Evolutionary conservation across 2,329 filamentous ascomycete species (phyloP).

Genomic region (Coniochaeta pulveracea): DNA sequence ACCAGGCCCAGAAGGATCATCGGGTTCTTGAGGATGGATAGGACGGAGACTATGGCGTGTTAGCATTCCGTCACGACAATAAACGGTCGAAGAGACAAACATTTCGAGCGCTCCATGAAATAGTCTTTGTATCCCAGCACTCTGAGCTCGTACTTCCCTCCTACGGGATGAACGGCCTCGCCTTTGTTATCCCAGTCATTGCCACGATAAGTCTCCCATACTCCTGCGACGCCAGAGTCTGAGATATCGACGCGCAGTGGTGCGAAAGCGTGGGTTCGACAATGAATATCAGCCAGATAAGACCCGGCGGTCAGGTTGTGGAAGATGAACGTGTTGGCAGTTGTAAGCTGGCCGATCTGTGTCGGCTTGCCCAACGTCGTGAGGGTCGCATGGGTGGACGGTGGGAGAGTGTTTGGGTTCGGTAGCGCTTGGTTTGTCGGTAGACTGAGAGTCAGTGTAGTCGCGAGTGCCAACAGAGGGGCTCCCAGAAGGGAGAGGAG

Average conservation of each 20-base stretch:
- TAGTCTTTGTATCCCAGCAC: conserved; percentile 57
- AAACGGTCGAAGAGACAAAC: conserved; percentile 17
- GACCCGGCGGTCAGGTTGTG: conserved; percentile 57
- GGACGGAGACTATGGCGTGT: conserved; percentile 51
- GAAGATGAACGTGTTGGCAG: conserved; percentile 65
- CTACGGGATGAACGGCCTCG: conserved; percentile 37
- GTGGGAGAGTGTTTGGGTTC: conserved; percentile 44
- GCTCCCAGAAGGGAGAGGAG: conserved; percentile 21
- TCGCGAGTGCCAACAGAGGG: conserved; percentile 23
- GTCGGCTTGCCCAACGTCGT: conserved; percentile 23
- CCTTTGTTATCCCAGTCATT: conserved; percentile 88
- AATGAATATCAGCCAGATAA: conserved; percentile 76
- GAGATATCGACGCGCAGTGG: conserved; percentile 75
- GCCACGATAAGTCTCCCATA: conserved; percentile 78
- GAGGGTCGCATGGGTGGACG: conserved; percentile 55
- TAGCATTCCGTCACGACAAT: background rate
- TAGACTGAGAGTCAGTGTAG: conserved; percentile 33
- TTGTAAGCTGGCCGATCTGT: conserved; percentile 50
- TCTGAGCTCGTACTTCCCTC: conserved; percentile 47
- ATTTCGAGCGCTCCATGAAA: conserved; percentile 64
- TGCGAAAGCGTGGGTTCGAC: conserved; percentile 62
- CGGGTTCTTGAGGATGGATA: conserved; percentile 80
- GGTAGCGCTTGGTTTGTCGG: conserved; percentile 25
- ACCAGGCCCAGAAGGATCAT: conserved; percentile 92
- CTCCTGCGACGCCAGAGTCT: conserved; percentile 29